Evolutionary conservation across 2,329 filamentous ascomycete genomes (phyloP).

Genomic region (Trichophyton benhamiae): DNA sequence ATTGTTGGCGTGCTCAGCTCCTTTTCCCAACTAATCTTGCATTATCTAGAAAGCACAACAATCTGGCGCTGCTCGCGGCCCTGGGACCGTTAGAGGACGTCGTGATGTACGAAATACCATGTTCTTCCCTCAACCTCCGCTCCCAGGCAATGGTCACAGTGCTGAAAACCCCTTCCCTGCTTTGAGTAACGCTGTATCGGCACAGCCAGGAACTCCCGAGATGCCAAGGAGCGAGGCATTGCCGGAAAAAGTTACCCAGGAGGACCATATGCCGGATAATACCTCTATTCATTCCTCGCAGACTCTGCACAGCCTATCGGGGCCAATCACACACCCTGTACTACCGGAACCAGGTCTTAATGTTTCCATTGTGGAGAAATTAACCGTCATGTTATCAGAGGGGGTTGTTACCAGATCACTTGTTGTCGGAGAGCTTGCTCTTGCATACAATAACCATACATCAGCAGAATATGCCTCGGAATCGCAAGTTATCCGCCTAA

Average conservation of each 20-base stretch:
- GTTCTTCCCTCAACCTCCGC: slow-evolving; percentile 49
- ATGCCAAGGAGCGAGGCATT: slow-evolving; percentile 27
- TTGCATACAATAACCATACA: slow-evolving; percentile 54
- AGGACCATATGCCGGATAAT: slow-evolving; percentile 68
- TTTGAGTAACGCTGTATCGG: slow-evolving; percentile 16
- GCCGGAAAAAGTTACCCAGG: slow-evolving; percentile 43
- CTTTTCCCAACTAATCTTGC: slow-evolving; percentile 13
- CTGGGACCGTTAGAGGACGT: slow-evolving; percentile 71
- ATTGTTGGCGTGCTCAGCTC: neutral
- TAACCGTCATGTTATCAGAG: slow-evolving; percentile 72
- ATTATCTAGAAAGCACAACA: slow-evolving; percentile 32
- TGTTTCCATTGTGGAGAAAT: slow-evolving; percentile 78
- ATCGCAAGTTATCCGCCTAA: slow-evolving; percentile 61
- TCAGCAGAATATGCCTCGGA: slow-evolving; percentile 29
- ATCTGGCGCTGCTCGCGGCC: slow-evolving; percentile 49
- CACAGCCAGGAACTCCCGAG: slow-evolving; percentile 24
- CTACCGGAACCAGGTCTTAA: slow-evolving; percentile 68
- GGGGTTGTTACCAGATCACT: slow-evolving; percentile 58
- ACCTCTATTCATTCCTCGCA: slow-evolving; percentile 84
- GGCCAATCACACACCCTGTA: slow-evolving; percentile 68
- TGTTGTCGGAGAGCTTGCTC: slow-evolving; percentile 76
- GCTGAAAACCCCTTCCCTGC: neutral
- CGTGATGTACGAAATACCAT: slow-evolving; percentile 87
- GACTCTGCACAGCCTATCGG: slow-evolving; percentile 56
- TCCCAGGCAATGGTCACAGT: slow-evolving; percentile 24